phyloP scores from a whole-genome alignment of 2,329 filamentous ascomycete genomes.

The Calonectria pseudoreteaudii region DNA sequence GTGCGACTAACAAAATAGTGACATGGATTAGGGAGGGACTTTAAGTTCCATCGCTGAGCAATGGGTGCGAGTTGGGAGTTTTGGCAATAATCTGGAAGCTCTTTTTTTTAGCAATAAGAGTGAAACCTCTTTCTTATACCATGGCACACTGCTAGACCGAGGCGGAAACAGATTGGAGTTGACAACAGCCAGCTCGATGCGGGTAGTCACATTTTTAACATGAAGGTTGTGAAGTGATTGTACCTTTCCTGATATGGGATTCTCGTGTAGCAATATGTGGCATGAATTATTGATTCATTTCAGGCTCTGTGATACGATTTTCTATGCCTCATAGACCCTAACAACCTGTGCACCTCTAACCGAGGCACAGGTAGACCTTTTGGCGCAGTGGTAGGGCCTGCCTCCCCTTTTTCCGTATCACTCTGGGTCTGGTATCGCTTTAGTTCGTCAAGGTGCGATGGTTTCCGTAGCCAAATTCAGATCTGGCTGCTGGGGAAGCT shows the following conservation, averaged over 20 bases:
- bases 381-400: too few species aligned
- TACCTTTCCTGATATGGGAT: background rate
- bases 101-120: background rate
- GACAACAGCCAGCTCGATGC: background rate
- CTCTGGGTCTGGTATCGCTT: background rate
- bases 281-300: background rate
- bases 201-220: background rate
- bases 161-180: background rate
- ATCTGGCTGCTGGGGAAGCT: background rate
- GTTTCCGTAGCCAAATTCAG: background rate
- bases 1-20: conserved; percentile 40
- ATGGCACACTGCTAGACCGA: background rate
- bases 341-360: too few species aligned
- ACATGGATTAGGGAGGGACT: conserved; percentile 40
- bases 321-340: too few species aligned
- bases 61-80: background rate
- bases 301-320: too few species aligned
- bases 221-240: background rate
- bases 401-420: too few species aligned
- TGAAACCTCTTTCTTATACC: background rate
- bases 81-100: background rate
- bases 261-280: background rate
- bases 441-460: background rate
- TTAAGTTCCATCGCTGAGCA: background rate
- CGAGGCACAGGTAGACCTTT: too few species aligned